Percentiles rank a stretch among this genome's conserved stretches.
Conservation (phyloP, 331 rosid species). For the Rosa hybrid region DNA sequence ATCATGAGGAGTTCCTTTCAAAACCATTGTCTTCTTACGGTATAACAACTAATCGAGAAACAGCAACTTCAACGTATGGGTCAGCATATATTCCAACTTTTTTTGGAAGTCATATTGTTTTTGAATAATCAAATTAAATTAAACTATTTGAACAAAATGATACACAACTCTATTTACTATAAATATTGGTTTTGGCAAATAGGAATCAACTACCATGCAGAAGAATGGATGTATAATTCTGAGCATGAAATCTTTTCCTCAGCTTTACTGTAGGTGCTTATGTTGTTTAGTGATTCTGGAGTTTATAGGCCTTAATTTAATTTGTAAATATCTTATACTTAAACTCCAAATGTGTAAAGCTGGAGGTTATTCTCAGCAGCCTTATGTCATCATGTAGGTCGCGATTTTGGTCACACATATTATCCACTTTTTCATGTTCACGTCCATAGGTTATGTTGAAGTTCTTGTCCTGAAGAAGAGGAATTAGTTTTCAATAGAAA, state of each 20-base stretch:
- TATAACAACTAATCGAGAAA: conserved; percentile 24
- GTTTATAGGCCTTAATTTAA: background rate
- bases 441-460: background rate
- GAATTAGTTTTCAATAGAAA: background rate
- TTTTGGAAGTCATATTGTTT: background rate
- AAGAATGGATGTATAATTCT: background rate
- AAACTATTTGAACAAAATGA: too few species aligned
- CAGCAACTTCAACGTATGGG: background rate
- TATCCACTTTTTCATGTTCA: background rate
- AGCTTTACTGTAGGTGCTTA: background rate
- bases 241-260: background rate
- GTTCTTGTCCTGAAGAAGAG: background rate
- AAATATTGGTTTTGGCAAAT: too few species aligned
- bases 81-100: background rate
- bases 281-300: background rate
- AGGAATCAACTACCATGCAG: background rate
- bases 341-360: background rate
- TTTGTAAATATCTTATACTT: background rate
- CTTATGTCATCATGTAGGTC: background rate
- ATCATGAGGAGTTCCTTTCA: background rate
- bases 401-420: background rate
- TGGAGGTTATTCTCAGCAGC: background rate
- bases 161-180: too few species aligned
- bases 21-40: background rate
- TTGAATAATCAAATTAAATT: background rate